phyloP scores from a whole-genome alignment of 73 alveolate species.

The Paramecium sonneborni region DNA sequence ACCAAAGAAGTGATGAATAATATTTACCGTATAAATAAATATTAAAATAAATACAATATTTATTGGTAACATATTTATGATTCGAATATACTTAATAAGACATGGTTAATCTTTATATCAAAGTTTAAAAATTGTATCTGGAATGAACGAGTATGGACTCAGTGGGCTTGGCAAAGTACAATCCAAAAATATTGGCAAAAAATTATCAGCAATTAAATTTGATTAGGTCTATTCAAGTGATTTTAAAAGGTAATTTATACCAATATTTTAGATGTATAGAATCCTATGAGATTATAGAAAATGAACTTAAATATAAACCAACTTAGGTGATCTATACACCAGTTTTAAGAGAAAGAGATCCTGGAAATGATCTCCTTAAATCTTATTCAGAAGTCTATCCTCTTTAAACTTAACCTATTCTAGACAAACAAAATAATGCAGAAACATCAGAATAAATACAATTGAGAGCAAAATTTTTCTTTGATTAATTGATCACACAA shows the following conservation, averaged over 20 bases:
- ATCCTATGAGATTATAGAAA: background rate
- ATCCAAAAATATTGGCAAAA: background rate
- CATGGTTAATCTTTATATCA: background rate
- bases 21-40: too few species aligned
- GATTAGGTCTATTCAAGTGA: slow-evolving; percentile 39
- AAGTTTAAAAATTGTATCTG: background rate
- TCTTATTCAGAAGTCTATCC: background rate
- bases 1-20: background rate
- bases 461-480: background rate
- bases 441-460: background rate
- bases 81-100: too few species aligned
- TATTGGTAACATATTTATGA: too few species aligned
- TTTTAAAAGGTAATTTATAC: background rate
- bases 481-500: slow-evolving; percentile 24
- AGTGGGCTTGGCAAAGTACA: background rate
- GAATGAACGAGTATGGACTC: slow-evolving; percentile 44
- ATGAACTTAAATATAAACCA: background rate
- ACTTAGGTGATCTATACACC: background rate
- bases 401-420: background rate
- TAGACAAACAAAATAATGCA: background rate
- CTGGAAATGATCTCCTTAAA: slow-evolving; percentile 21
- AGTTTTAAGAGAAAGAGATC: slow-evolving; percentile 48
- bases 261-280: background rate
- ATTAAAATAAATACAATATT: too few species aligned
- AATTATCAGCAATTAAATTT: background rate